Percentiles rank a stretch among this genome's conserved stretches.
phyloP scores from a whole-genome alignment of 1,284 basidiomycete genomes.

The Cerioporus squamosus region DNA sequence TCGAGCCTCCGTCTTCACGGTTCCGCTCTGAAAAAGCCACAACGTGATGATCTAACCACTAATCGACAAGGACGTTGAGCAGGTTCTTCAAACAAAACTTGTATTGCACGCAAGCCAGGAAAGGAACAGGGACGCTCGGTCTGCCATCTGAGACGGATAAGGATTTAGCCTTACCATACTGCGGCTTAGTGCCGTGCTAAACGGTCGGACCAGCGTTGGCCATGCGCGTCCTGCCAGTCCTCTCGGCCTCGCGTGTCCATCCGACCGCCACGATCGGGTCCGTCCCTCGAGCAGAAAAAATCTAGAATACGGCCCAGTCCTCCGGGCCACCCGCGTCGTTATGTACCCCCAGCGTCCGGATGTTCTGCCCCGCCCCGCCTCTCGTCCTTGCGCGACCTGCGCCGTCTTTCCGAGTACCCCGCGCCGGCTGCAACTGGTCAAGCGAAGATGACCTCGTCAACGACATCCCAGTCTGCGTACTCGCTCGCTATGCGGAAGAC shows the following conservation, averaged over 20 bases:
- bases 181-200: not conserved
- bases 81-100: too few relatives aligned
- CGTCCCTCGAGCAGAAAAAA: not conserved
- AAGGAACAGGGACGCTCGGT: too few relatives aligned
- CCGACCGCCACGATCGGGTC: not conserved
- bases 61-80: slow-evolving; percentile 28
- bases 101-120: too few relatives aligned
- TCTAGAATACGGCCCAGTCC: not conserved
- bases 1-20: slow-evolving; percentile 26
- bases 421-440: not conserved
- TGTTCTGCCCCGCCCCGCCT: not conserved
- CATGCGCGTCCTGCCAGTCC: not conserved
- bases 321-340: not conserved
- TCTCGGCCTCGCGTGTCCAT: too few relatives aligned
- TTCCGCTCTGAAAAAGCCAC: slow-evolving; percentile 14
- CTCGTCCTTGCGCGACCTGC: not conserved
- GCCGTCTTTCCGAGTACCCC: not conserved
- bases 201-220: not conserved
- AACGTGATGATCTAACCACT: slow-evolving; percentile 28
- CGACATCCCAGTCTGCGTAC: not conserved
- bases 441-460: not conserved
- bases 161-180: too few relatives aligned
- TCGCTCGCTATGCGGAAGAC: slow-evolving; percentile 8
- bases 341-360: not conserved
- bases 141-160: too few relatives aligned